A percentile compares a stretch with the other conserved stretches of the same genome.
Evolutionary conservation across 371 early-diverging fungal species (phyloP).

Genomic region (Blastocladiella emersonii): DNA sequence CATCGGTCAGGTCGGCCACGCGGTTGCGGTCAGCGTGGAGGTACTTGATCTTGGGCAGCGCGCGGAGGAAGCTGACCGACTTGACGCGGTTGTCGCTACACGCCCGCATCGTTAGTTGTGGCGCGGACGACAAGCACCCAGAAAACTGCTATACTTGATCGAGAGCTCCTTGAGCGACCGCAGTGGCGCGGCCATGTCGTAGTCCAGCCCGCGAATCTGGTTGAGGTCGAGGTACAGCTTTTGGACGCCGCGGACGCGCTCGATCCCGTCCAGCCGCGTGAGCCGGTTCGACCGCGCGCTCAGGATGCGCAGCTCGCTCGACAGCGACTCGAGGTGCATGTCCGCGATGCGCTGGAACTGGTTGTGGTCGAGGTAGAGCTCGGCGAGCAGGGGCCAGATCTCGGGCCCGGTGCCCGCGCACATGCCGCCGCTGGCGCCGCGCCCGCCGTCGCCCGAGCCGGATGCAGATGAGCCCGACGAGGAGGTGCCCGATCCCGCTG

Average conservation of each 20-base stretch:
- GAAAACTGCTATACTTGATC: not conserved
- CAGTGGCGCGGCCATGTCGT: not conserved
- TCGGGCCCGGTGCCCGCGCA: too few relatives aligned
- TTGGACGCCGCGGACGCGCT: not conserved
- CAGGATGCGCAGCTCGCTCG: not conserved
- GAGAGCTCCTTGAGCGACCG: not conserved
- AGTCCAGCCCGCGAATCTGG: not conserved
- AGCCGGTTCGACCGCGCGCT: not conserved
- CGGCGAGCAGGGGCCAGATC: not conserved
- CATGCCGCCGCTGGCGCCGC: too few relatives aligned
- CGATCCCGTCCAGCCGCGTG: not conserved
- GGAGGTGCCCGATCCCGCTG: too few relatives aligned
- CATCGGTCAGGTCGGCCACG: not conserved
- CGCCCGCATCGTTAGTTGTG: too few relatives aligned
- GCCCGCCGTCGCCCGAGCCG: too few relatives aligned
- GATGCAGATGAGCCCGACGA: too few relatives aligned
- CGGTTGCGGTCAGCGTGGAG: not conserved
- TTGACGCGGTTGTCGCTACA: not conserved
- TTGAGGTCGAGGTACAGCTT: not conserved
- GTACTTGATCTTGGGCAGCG: not conserved
- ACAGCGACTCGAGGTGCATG: not conserved
- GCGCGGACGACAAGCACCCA: too few relatives aligned
- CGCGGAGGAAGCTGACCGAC: not conserved
- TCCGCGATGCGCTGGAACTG: not conserved
- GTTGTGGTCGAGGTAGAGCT: constrained; percentile 2